Evolutionary conservation across 345 rosid genomes (phyloP), one percentile per base, ranked within the genome.

Genomic region (Punica granatum): DNA sequence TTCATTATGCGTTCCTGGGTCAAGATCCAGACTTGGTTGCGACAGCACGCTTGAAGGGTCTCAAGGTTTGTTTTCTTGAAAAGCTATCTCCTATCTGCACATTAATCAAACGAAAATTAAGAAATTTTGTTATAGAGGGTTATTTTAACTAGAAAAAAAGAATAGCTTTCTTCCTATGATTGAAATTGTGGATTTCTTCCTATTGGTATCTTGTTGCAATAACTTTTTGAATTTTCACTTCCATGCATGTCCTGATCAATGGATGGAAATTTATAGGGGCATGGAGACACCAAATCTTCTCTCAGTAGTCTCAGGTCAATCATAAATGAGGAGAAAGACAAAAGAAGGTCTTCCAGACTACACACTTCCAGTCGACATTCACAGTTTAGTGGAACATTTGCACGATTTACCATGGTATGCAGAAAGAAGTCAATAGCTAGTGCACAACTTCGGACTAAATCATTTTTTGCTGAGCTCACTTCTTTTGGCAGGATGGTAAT

Each of bases 301-400:
- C 63, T 88, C 63, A 88, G 86, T 60, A 70, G 77, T 75, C 89
- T 94, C 66, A 88, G 84, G 81, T 84, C 84, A 67, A 80, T 94
- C 43, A 89, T 88, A 85, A 83, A 84, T 67, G 88, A 79, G 74
- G 96, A 89, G 80, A 69, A 82, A 78, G 78, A 69, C 71, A 91
- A 81, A 68, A 85, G 76, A 76, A 87, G 80, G 84, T 85, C 78
- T 76, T 81, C 86, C 35, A 84, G 84, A 73, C 74, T 74, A 48
- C 79, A 73, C 21, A 77, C 73, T 63, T 63, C 74, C 4, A 74
- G 54, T 66, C 89, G 88, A 48, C 92, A 88, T 76, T 89, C 97
- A 46, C 92, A 87, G 67, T 89, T 93, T 76, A 80, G 84, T 73
- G 97, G 99, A 77, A 88, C 95, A 64, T 93, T 90, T 83, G 77